Percentiles rank a stretch among this genome's conserved stretches.
phyloP scores from a whole-genome alignment of 2,329 filamentous ascomycete genomes.

The Rutstroemia sydowiana region DNA sequence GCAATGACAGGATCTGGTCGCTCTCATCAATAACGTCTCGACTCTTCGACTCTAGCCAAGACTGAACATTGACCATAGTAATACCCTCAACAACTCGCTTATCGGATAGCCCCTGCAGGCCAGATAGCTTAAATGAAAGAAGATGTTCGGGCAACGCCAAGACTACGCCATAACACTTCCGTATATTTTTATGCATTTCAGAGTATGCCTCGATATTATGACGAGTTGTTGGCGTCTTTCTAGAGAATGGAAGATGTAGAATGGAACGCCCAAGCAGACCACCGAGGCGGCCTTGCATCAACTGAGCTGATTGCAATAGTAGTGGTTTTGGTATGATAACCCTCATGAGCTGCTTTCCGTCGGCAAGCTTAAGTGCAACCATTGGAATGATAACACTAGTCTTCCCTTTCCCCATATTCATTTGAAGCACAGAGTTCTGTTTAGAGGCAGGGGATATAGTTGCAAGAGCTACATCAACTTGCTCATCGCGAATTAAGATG shows the following conservation, averaged over 20 bases:
- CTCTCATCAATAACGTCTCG: slow-evolving; percentile 48
- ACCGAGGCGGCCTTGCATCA: slow-evolving; percentile 37
- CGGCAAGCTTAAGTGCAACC: slow-evolving; percentile 39
- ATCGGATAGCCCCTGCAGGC: slow-evolving; percentile 40
- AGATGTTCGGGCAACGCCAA: slow-evolving; percentile 46
- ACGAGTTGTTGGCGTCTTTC: slow-evolving; percentile 32
- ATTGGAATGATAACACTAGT: slow-evolving; percentile 50
- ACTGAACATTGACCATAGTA: slow-evolving; percentile 38
- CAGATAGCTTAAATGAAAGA: slow-evolving; percentile 45
- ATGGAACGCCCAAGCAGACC: slow-evolving; percentile 37
- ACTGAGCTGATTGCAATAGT: slow-evolving; percentile 38
- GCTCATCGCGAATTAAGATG: slow-evolving; percentile 52
- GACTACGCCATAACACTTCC: slow-evolving; percentile 36
- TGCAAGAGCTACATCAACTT: slow-evolving; percentile 54
- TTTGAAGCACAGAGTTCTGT: too few species aligned
- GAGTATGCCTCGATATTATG: slow-evolving; percentile 30
- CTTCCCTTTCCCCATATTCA: slow-evolving; percentile 63
- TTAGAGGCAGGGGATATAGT: slow-evolving; percentile 48
- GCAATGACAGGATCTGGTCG: slow-evolving; percentile 33
- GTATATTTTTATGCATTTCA: slow-evolving; percentile 33
- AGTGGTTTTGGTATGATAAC: slow-evolving; percentile 39
- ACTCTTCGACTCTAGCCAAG: slow-evolving; percentile 35
- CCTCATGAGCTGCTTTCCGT: slow-evolving; percentile 35
- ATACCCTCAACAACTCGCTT: slow-evolving; percentile 31
- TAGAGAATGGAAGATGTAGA: slow-evolving; percentile 41